A percentile compares a stretch with the other conserved stretches of the same genome.
Conservation (phyloP, 1,284 basidiomycete species). For the Ganoderma boninense region DNA sequence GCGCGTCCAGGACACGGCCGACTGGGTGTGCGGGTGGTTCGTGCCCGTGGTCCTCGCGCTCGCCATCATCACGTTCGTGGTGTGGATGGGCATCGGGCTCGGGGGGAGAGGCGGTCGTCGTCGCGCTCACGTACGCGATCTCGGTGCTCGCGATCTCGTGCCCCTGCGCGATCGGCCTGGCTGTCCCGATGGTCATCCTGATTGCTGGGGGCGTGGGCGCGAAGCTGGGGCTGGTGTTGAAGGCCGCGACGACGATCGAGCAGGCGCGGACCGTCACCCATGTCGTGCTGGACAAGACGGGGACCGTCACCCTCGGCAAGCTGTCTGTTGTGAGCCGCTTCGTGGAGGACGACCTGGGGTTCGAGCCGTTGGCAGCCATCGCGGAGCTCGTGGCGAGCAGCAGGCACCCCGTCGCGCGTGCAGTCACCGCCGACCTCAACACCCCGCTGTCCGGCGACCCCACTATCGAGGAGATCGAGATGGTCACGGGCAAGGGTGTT, state of each 20-base stretch:
- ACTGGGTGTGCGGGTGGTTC: constrained; percentile 46
- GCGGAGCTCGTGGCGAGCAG: constrained; percentile 39
- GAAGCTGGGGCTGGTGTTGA: constrained; percentile 45
- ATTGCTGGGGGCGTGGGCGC: constrained; percentile 46
- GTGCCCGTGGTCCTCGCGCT: constrained; percentile 45
- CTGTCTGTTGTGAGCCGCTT: constrained; percentile 43
- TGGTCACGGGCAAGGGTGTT: constrained; percentile 48
- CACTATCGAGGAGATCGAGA: constrained; percentile 37
- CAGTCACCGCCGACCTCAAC: constrained; percentile 37
- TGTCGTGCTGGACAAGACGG: constrained; percentile 58
- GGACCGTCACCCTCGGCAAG: constrained; percentile 50
- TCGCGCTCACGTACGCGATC: constrained; percentile 50
- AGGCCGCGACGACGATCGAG: constrained; percentile 44
- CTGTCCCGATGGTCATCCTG: constrained; percentile 49
- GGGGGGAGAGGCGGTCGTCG: constrained; percentile 40
- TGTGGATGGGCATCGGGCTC: constrained; percentile 48
- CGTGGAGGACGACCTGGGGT: constrained; percentile 29
- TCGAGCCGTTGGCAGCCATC: constrained; percentile 33
- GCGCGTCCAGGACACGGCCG: constrained; percentile 49
- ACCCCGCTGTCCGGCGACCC: not conserved
- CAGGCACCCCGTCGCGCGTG: constrained; percentile 46
- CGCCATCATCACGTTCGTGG: constrained; percentile 44
- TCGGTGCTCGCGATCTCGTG: constrained; percentile 54
- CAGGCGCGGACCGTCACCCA: constrained; percentile 42
- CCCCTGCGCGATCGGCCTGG: constrained; percentile 52